Evolutionary conservation across 345 rosid genomes (phyloP), one percentile per base, ranked within the genome.

Genomic region (Psidium friedrichsthalianum): DNA sequence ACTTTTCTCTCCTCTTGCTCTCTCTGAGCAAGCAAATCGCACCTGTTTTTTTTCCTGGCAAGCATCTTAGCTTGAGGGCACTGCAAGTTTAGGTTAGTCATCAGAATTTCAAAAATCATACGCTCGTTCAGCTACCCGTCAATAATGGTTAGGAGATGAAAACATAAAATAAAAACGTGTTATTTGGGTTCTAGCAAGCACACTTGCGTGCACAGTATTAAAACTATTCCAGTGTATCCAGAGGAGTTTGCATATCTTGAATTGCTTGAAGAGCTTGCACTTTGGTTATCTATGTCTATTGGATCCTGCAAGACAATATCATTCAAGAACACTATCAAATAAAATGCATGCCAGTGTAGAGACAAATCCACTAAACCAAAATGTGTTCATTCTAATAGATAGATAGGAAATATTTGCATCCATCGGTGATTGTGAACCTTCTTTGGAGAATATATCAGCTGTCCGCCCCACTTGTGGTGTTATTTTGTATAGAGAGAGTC

Each of bases 91-190:
- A 84, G 54, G 47, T 84, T 84, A 83, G 5, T 81, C 84, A 86
- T 12, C 40, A 56, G 12, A 61, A 85, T 56, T 57, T 53, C 51
- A 15, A 22, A 51, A 25, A 54, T 47, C 89, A 84, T 93, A 95
- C 99, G 93, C 98, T 13, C 97, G 96, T 88, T 97, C 98, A 88
- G 98, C 95, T 85, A 96, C 95, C 89, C 99, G 36, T 49, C 15
- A 21, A 54, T 40, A 44, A 53, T 5, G 4, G 14, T 21, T 27
- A 49, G 27, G 21, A 49, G 57, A 51, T 51, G 32, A 21, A 82
- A 12, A 82, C 11, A 52, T 11, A 82, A 54, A 82, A 24, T 52
- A 52, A 13, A 52, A 18, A 12, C 18, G 6, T 0, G 6, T 4
- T 3, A 5, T 52, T 52, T 52, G 54, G 16, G 16, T 52, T 52